These are phyloP conservation scores for Cordyceps militaris DNA, from an alignment of 2,329 filamentous ascomycete genomes.

Conservation along the genomic window DNA sequence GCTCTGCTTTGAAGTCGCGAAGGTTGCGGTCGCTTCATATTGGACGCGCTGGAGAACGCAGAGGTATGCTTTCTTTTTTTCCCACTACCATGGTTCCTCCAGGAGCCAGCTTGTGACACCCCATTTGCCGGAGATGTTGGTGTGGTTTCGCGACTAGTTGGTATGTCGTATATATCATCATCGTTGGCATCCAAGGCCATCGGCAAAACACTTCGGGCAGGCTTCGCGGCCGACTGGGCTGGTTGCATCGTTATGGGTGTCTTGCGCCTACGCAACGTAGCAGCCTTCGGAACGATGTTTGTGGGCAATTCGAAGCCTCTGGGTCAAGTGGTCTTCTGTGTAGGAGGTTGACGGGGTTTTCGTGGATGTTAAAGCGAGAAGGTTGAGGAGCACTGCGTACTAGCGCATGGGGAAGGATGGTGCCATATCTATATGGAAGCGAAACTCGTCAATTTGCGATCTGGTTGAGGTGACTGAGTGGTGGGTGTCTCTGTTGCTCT, in stretches of 20 bases:
- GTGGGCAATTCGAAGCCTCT: not conserved
- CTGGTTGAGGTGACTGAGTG: not conserved
- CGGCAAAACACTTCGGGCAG: not conserved
- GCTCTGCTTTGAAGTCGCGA: not conserved
- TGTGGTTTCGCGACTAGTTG: conserved; percentile 3
- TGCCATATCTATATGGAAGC: not conserved
- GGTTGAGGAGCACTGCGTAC: not conserved
- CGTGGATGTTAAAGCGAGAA: not conserved
- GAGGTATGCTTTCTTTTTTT: conserved; percentile 10
- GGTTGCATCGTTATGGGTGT: not conserved
- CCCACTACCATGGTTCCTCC: not conserved
- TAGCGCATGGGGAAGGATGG: not conserved
- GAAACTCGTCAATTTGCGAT: conserved; percentile 1
- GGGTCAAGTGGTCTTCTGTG: not conserved
- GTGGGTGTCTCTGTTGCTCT: not conserved
- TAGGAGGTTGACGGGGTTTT: not conserved
- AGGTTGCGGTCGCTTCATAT: not conserved
- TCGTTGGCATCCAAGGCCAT: not conserved
- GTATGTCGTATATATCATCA: conserved; percentile 12
- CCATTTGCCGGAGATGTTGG: not conserved
- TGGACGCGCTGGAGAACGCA: not conserved
- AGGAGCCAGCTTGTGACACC: not conserved
- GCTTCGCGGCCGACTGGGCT: not conserved
- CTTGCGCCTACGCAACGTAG: not conserved
- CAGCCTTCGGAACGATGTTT: not conserved